Conservation (phyloP, 371 early-diverging fungal genomes). For the Mucor plumbeus region DNA sequence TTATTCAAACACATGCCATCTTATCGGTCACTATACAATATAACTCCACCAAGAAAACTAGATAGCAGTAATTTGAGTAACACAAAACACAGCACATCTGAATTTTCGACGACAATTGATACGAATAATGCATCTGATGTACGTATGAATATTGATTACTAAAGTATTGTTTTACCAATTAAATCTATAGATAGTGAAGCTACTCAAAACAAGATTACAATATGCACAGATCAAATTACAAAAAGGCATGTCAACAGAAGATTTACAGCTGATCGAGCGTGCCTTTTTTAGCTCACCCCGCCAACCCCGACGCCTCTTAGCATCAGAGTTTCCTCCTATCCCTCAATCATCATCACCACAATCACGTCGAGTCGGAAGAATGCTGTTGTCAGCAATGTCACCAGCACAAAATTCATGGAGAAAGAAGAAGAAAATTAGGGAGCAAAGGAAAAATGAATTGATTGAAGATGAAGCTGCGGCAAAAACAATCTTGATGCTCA, state of each 20-base stretch:
- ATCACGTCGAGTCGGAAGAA: slow-evolving; percentile 2
- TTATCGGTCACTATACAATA: not conserved
- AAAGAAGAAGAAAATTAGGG: not conserved
- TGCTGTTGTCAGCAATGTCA: slow-evolving; percentile 12
- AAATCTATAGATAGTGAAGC: not conserved
- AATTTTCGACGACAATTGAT: not conserved
- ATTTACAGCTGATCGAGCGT: slow-evolving; percentile 8
- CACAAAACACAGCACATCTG: not conserved
- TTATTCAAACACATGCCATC: not conserved
- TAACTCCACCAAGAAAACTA: slow-evolving; percentile 12
- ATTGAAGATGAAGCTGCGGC: slow-evolving; percentile 17
- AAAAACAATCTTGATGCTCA: slow-evolving; percentile 15
- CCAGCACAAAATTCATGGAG: slow-evolving; percentile 3
- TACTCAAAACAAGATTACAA: slow-evolving; percentile 15
- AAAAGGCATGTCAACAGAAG: slow-evolving; percentile 17
- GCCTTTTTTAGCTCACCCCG: slow-evolving; percentile 11
- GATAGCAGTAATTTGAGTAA: not conserved
- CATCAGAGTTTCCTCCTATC: slow-evolving; percentile 14
- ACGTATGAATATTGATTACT: not conserved
- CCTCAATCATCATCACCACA: slow-evolving; percentile 1
- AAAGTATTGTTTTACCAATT: not conserved
- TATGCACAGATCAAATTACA: slow-evolving; percentile 16
- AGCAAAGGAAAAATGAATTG: slow-evolving; percentile 1
- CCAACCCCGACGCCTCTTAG: slow-evolving; percentile 15
- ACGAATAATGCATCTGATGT: not conserved